phyloP scores from a whole-genome alignment of 805 yeast species.

The Kodamaea fukazawae region DNA sequence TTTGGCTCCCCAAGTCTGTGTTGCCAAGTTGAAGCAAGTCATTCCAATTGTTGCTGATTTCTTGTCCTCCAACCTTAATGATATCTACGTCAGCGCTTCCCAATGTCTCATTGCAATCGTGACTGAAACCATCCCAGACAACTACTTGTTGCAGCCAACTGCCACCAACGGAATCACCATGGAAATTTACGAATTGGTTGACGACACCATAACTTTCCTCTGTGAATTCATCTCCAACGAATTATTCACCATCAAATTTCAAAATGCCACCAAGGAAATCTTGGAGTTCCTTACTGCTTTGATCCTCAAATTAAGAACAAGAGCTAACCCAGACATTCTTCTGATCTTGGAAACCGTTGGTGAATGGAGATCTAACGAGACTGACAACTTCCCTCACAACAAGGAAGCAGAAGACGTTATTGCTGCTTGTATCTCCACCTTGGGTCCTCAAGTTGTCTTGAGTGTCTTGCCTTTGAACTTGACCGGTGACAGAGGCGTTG shows the following conservation, averaged over 20 bases:
- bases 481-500: slow-evolving; percentile 47
- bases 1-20: slow-evolving; percentile 42
- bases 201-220: slow-evolving; percentile 50
- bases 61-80: slow-evolving; percentile 61
- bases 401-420: slow-evolving; percentile 78
- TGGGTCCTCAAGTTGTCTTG: slow-evolving; percentile 87
- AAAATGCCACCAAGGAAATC: slow-evolving; percentile 70
- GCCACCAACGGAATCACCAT: slow-evolving; percentile 37
- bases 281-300: slow-evolving; percentile 64
- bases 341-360: slow-evolving; percentile 72
- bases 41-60: slow-evolving; percentile 55
- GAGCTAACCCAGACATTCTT: slow-evolving; percentile 70
- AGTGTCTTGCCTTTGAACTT: slow-evolving; percentile 76
- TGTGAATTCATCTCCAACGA: slow-evolving; percentile 53
- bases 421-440: slow-evolving; percentile 68
- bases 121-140: slow-evolving; percentile 63
- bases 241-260: slow-evolving; percentile 69
- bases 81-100: slow-evolving; percentile 71
- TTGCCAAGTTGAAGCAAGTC: slow-evolving; percentile 52
- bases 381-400: slow-evolving; percentile 61
- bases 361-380: slow-evolving; percentile 79
- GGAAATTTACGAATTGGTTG: slow-evolving; percentile 54
- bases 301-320: slow-evolving; percentile 58
- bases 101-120: slow-evolving; percentile 82
- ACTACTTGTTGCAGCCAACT: slow-evolving; percentile 53